A percentile compares a stretch with the other conserved stretches of the same genome.
phyloP scores from a whole-genome alignment of 352 stramenopile species.

The Thraustochytrium sp. region DNA sequence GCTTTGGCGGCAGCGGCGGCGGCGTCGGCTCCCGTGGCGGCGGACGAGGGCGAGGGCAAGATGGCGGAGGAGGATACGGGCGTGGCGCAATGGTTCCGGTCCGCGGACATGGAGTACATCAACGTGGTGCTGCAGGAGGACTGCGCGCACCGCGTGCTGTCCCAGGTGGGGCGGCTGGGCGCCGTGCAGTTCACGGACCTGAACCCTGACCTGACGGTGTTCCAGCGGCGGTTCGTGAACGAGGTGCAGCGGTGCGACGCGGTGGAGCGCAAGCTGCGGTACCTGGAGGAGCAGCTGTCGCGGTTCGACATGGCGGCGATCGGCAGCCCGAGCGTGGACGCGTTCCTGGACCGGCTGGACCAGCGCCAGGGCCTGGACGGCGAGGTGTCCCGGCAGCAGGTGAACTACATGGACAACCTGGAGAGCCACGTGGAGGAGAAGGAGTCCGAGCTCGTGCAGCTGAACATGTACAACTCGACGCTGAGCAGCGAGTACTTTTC shows the following conservation, averaged over 20 bases:
- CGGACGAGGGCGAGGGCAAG: neutral
- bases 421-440: conserved; percentile 92
- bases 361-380: neutral
- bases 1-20: no score
- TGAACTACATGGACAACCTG: conserved; percentile 80
- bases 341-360: conserved; percentile 58
- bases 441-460: conserved; percentile 87
- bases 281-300: conserved; percentile 85
- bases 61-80: neutral
- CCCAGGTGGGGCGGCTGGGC: conserved; percentile 58
- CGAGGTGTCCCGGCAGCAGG: neutral
- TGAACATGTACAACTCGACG: conserved; percentile 96
- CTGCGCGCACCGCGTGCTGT: conserved; percentile 32
- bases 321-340: conserved; percentile 63
- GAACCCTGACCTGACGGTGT: conserved; percentile 95
- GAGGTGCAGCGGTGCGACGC: conserved; percentile 98
- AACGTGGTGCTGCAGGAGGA: conserved; percentile 42
- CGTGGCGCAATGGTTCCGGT: conserved; percentile 36
- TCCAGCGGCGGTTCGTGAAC: conserved; percentile 95
- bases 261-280: conserved; percentile 96
- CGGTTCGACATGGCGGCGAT: conserved; percentile 83
- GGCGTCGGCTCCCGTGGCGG: no score
- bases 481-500: conserved; percentile 96
- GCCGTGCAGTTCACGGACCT: conserved; percentile 98
- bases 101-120: conserved; percentile 42